A percentile compares a stretch with the other conserved stretches of the same genome.
Conservation (phyloP, 2,329 filamentous ascomycete genomes). For the Alternaria alternata region DNA sequence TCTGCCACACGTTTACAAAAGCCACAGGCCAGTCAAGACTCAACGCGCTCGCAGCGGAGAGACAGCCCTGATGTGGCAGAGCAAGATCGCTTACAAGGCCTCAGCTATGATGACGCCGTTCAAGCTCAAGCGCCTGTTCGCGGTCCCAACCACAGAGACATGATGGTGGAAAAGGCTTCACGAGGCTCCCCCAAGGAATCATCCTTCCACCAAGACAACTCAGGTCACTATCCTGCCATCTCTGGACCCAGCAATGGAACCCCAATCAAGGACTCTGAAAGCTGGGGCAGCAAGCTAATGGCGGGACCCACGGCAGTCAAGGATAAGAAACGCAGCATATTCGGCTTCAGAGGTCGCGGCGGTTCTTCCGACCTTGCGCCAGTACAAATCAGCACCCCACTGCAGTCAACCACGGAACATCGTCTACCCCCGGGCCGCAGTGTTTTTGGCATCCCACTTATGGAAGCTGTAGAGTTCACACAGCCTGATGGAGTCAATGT, state of each 20-base stretch:
- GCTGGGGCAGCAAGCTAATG: constrained; percentile 78
- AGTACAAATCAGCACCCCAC: constrained; percentile 35
- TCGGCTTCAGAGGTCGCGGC: constrained; percentile 68
- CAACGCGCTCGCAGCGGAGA: constrained; percentile 38
- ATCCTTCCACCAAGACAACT: constrained; percentile 43
- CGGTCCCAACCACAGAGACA: constrained; percentile 50
- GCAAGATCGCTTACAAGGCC: constrained; percentile 52
- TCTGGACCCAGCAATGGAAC: constrained; percentile 86
- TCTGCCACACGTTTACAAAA: constrained; percentile 50
- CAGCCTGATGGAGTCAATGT: constrained; percentile 75
- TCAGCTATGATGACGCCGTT: constrained; percentile 66
- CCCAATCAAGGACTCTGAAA: constrained; percentile 80
- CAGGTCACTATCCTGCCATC: constrained; percentile 62
- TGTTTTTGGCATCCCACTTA: constrained; percentile 85
- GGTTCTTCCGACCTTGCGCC: constrained; percentile 72
- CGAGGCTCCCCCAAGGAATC: constrained; percentile 46
- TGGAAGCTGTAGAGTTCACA: constrained; percentile 85
- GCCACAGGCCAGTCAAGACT: constrained; percentile 44
- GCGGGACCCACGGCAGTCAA: constrained; percentile 65
- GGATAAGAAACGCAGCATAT: constrained; percentile 79
- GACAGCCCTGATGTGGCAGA: constrained; percentile 52
- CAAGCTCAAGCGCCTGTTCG: constrained; percentile 65
- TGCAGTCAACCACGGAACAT: constrained; percentile 32
- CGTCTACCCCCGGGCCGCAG: constrained; percentile 57
- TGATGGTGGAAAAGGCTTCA: constrained; percentile 26